These are phyloP conservation scores for Deinandra increscens DNA, from an alignment of 129 eudicot genomes.

Conservation along the genomic window DNA sequence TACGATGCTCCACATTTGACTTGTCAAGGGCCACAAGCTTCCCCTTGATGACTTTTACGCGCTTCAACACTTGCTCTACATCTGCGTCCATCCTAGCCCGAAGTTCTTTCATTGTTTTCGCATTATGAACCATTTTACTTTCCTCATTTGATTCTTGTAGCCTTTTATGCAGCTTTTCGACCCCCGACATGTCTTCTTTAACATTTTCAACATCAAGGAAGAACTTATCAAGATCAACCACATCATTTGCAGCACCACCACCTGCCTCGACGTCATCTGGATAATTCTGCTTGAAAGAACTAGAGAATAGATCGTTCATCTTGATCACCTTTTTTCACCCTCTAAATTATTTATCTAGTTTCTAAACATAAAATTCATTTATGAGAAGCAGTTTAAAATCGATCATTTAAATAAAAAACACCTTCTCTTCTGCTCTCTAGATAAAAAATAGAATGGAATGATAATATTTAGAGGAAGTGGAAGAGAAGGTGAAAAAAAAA, in stretches of 20 bases:
- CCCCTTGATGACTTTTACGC: too few relatives aligned
- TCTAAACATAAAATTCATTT: conserved; percentile 27
- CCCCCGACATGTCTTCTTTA: conserved; percentile 65
- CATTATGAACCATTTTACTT: conserved; percentile 72
- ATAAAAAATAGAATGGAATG: conserved; percentile 18
- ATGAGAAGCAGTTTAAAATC: too few relatives aligned
- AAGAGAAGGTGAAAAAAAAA: conserved; percentile 52
- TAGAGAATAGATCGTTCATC: conserved; percentile 86
- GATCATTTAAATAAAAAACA: conserved; percentile 9
- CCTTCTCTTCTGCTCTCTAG: conserved; percentile 58
- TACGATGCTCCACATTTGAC: too few relatives aligned
- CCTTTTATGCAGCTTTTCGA: conserved; percentile 54
- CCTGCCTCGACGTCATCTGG: conserved; percentile 61
- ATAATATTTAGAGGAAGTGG: conserved; percentile 43
- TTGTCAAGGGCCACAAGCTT: too few relatives aligned
- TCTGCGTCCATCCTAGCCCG: conserved; percentile 79
- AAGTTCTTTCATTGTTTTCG: conserved; percentile 65
- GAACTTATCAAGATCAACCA: conserved; percentile 62
- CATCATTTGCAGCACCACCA: conserved; percentile 28
- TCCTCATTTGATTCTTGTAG: conserved; percentile 79
- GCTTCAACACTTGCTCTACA: conserved; percentile 68
- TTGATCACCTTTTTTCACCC: conserved; percentile 19
- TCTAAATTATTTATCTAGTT: conserved; percentile 19
- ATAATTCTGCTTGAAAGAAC: conserved; percentile 53
- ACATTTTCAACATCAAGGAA: conserved; percentile 75